A percentile compares a stretch with the other conserved stretches of the same genome.
Evolutionary conservation across 2,329 filamentous ascomycete genomes (phyloP).

Genomic region (Gliomastix tumulicola): DNA sequence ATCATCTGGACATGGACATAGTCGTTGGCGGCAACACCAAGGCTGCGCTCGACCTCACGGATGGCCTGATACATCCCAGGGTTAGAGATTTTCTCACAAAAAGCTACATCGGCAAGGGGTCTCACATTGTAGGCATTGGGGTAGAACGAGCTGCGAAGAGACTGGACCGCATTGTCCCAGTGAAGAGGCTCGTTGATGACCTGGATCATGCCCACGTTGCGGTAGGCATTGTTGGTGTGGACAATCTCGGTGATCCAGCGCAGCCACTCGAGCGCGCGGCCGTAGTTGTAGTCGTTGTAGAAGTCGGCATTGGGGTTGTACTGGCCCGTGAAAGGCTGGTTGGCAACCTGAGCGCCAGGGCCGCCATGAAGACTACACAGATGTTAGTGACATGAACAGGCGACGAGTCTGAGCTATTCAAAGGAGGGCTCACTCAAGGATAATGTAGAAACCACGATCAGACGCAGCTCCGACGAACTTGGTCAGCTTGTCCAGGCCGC

Average conservation of each 20-base stretch:
- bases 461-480: slow-evolving; percentile 38
- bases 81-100: background rate
- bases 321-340: slow-evolving; percentile 40
- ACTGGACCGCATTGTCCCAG: slow-evolving; percentile 12
- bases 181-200: slow-evolving; percentile 51
- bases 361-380: slow-evolving; percentile 33
- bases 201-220: slow-evolving; percentile 52
- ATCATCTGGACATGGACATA: slow-evolving; percentile 30
- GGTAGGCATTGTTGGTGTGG: slow-evolving; percentile 37
- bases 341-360: slow-evolving; percentile 37
- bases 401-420: too few relatives aligned
- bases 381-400: background rate
- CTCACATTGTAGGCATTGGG: slow-evolving; percentile 2
- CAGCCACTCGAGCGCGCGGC: slow-evolving; percentile 47
- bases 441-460: slow-evolving; percentile 42
- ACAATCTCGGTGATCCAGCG: slow-evolving; percentile 45
- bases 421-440: slow-evolving; percentile 29
- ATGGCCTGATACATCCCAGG: slow-evolving; percentile 24
- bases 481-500: slow-evolving; percentile 37
- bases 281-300: slow-evolving; percentile 49
- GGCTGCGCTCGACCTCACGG: slow-evolving; percentile 35
- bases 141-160: slow-evolving; percentile 1
- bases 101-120: background rate
- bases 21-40: slow-evolving; percentile 31
- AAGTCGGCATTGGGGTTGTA: slow-evolving; percentile 30